A percentile compares a stretch with the other conserved stretches of the same genome.
Conservation (phyloP, 2,329 filamentous ascomycete genomes). For the Scleromitrula shiraiana region DNA sequence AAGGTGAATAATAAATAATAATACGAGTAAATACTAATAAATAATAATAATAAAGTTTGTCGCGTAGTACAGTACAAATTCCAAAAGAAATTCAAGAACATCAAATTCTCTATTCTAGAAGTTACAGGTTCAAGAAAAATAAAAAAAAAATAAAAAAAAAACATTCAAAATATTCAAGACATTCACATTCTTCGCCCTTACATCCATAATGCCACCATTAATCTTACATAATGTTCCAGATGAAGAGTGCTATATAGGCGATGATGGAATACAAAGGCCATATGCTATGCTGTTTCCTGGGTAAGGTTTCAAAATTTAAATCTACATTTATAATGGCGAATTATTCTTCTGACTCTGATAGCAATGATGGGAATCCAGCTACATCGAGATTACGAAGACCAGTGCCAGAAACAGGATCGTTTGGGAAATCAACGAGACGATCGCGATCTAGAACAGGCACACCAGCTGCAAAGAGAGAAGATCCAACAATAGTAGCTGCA, state of each 20-base stretch:
- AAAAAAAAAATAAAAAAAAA: no score
- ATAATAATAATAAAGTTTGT: no score
- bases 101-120: not conserved
- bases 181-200: conserved; percentile 8
- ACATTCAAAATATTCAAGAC: no score
- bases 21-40: no score
- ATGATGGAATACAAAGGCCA: conserved; percentile 56
- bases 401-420: conserved; percentile 54
- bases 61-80: conserved; percentile 7
- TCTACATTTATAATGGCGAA: conserved; percentile 3
- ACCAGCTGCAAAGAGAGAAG: conserved; percentile 44
- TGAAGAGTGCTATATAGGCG: conserved; percentile 57
- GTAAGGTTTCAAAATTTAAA: conserved; percentile 36
- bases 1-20: no score
- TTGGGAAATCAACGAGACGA: conserved; percentile 58
- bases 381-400: conserved; percentile 43
- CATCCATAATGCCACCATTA: conserved; percentile 48
- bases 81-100: not conserved
- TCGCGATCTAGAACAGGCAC: conserved; percentile 54
- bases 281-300: conserved; percentile 60
- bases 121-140: not conserved
- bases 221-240: conserved; percentile 63
- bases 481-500: conserved; percentile 53
- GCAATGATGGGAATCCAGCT: conserved; percentile 44
- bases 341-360: conserved; percentile 25